phyloP scores from a whole-genome alignment of 306 rosid species.

The Cicer judaicum region DNA sequence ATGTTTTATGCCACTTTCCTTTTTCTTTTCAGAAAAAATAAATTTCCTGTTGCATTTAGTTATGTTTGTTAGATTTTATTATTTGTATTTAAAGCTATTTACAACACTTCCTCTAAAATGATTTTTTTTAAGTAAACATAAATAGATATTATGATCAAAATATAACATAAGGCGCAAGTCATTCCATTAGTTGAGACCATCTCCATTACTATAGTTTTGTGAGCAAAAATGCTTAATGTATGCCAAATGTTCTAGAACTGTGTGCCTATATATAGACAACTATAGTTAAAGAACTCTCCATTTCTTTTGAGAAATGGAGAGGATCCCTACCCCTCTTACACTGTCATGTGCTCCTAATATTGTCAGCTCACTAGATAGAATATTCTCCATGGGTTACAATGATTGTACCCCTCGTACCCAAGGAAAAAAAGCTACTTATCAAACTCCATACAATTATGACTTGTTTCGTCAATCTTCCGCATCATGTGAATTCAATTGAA shows the following conservation, averaged over 20 bases:
- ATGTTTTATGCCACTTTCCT: not conserved
- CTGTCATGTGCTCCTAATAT: not conserved
- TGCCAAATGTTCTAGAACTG: no score
- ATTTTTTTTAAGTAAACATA: not conserved
- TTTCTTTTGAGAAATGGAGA: no score
- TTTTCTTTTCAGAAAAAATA: not conserved
- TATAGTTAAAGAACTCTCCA: no score
- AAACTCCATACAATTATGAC: no score
- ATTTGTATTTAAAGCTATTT: not conserved
- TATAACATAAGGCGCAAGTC: not conserved
- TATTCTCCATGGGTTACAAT: no score
- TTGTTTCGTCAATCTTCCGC: no score
- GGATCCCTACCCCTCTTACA: not conserved
- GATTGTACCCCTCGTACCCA: no score
- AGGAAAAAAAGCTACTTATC: no score
- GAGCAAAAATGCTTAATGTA: no score
- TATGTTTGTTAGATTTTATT: not conserved
- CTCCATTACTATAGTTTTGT: no score
- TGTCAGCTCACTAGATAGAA: not conserved
- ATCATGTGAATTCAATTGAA: no score
- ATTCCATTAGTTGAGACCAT: not conserved
- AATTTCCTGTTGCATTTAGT: constrained; percentile 3
- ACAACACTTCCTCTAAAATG: not conserved
- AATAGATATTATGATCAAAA: not conserved
- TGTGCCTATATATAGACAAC: no score